Evolutionary conservation across 1,139 yeast species (phyloP).

Genomic region (Yamadazyma conglobata): DNA sequence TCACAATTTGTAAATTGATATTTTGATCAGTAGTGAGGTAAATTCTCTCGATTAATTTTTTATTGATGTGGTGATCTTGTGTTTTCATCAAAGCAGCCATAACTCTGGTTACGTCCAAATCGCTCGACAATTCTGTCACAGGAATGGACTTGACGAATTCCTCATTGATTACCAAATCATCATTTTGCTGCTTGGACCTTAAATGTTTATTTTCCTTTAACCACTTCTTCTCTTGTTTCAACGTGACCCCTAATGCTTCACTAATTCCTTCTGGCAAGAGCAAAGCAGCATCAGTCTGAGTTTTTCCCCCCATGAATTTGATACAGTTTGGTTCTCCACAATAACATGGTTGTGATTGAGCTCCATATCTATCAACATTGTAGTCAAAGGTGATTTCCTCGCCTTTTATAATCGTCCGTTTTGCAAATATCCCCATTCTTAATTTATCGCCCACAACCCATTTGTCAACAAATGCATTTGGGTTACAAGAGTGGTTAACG

Average conservation of each 20-base stretch:
- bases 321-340: constrained; percentile 93
- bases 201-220: constrained; percentile 54
- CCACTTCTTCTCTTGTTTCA: constrained; percentile 60
- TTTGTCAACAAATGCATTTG: constrained; percentile 92
- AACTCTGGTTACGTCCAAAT: constrained; percentile 68
- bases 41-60: constrained; percentile 66
- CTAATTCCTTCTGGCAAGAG: constrained; percentile 78
- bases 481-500: constrained; percentile 91
- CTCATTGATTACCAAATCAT: constrained; percentile 58
- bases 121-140: constrained; percentile 47
- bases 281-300: constrained; percentile 88
- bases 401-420: constrained; percentile 65
- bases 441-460: constrained; percentile 94
- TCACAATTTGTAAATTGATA: constrained; percentile 60
- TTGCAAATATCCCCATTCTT: constrained; percentile 93
- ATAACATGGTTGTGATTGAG: constrained; percentile 89
- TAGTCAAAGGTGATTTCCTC: constrained; percentile 95
- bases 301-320: constrained; percentile 93
- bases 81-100: constrained; percentile 80
- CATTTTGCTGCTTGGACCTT: constrained; percentile 46
- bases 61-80: constrained; percentile 64
- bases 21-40: constrained; percentile 50
- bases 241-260: constrained; percentile 80
- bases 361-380: constrained; percentile 95
- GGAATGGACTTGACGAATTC: constrained; percentile 61